These are phyloP conservation scores for Aspergillus udagawae DNA, from an alignment of 2,329 filamentous ascomycete genomes.

Conservation along the genomic window DNA sequence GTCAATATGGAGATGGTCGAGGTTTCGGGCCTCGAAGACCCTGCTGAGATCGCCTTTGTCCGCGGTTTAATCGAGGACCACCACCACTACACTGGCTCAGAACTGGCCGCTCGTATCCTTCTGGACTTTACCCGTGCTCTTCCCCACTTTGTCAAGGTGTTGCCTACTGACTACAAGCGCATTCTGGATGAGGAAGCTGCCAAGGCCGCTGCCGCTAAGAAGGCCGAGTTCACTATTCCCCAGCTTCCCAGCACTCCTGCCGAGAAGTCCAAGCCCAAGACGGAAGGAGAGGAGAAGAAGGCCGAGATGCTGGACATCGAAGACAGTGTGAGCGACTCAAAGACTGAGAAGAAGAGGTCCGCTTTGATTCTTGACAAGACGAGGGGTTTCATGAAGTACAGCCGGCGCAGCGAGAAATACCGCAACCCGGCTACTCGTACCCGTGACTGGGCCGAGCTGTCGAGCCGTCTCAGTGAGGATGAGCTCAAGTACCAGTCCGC, in stretches of 20 bases:
- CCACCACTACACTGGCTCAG: conserved; percentile 95
- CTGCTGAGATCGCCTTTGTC: conserved; percentile 81
- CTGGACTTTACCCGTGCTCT: conserved; percentile 94
- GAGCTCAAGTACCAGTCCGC: conserved; percentile 96
- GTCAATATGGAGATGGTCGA: conserved; percentile 98
- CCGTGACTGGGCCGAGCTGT: conserved; percentile 92
- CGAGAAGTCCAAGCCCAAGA: conserved; percentile 54
- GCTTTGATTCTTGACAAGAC: conserved; percentile 97
- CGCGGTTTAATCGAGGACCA: conserved; percentile 93
- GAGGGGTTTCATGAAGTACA: conserved; percentile 95
- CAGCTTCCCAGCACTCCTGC: conserved; percentile 59
- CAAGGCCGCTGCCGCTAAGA: conserved; percentile 81
- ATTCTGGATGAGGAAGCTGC: conserved; percentile 80
- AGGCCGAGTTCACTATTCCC: conserved; percentile 75
- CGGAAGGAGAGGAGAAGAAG: conserved; percentile 63
- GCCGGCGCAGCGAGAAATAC: conserved; percentile 89
- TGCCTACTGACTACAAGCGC: conserved; percentile 94
- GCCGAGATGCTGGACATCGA: conserved; percentile 78
- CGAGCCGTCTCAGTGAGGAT: conserved; percentile 80
- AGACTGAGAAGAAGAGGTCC: conserved; percentile 83
- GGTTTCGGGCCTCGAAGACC: conserved; percentile 76
- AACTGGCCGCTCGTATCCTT: conserved; percentile 85
- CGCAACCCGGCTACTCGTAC: conserved; percentile 76
- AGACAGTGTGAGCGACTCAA: conserved; percentile 79
- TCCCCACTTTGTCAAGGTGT: conserved; percentile 85